Base-by-base conservation (phyloP, 805 yeast species). In the Wickerhamiella qilinensis region DNA sequence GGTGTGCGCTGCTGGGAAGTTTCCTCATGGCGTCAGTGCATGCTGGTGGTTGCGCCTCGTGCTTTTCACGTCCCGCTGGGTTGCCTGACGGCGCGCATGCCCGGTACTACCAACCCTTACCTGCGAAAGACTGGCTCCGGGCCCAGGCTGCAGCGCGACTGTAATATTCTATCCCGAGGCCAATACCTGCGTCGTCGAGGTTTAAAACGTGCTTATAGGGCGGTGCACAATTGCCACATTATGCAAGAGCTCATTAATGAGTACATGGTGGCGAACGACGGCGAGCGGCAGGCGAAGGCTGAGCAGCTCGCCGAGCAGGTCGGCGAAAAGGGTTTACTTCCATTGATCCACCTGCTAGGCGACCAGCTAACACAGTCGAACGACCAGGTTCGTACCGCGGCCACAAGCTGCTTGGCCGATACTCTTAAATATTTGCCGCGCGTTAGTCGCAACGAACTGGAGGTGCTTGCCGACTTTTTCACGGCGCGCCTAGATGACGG, bases 401-500 rank as follows among this genome's bases (percentile, higher is more conserved):
- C 75, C 0, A 55, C 70, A 3, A 43, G 47, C 18, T 69, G 72
- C 38, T 49, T 72, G 6, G 50, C 73, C 1, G 53, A 56, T 2
- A 58, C 64, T 1, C 44, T 72, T 20, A 41, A 46, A 2, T 46
- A 51, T 12, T 42, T 68, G 3, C 42, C 57, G 0, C 30, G 48
- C 8, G 52, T 72, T 18, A 48, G 54, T 12, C 52, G 57, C 7
- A 63, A 64, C 38, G 56, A 51, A 41, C 47, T 57, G 4, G 30
- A 51, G 2, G 64, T 60, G 29, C 46, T 63, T 11, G 33, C 46
- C 3, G 46, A 68, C 4, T 88, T 88, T 54, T 68, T 73, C 39
- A 43, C 67, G 14, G 73, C 75, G 15, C 78, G 88, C 46, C 55
- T 83, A 18, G 79, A 74, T 11, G 95, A 85, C 50, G 63, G 66